phyloP scores from a whole-genome alignment of 2,329 filamentous ascomycete genomes.

The Fusarium irregulare region DNA sequence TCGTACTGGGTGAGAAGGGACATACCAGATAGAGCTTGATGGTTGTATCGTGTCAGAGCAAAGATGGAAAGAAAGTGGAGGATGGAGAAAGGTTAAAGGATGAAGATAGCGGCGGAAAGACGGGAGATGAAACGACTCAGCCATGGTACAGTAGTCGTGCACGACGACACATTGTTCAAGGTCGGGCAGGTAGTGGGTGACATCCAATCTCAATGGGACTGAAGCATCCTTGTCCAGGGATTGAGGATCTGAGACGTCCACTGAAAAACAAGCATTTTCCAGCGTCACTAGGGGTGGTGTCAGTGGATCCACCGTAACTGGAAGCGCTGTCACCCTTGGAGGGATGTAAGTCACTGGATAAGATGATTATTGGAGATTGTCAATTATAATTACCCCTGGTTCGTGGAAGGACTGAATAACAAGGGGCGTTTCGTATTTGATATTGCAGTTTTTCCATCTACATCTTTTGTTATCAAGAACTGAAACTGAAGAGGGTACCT shows the following conservation, averaged over 20 bases:
- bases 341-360: conserved; percentile 3
- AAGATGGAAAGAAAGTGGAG: conserved; percentile 1
- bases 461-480: not conserved
- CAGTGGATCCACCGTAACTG: conserved; percentile 15
- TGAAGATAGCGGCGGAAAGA: conserved; percentile 12
- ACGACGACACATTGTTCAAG: not conserved
- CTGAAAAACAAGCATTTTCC: conserved; percentile 38
- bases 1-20: not conserved
- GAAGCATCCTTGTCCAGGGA: conserved; percentile 34
- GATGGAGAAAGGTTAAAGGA: conserved; percentile 10
- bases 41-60: conserved; percentile 5
- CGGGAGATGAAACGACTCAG: conserved; percentile 34
- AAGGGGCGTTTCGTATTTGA: not conserved
- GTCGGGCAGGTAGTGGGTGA: conserved; percentile 20
- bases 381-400: not conserved
- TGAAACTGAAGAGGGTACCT: conserved; percentile 14
- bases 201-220: conserved; percentile 34
- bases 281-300: conserved; percentile 20
- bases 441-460: not conserved
- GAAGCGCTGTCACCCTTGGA: not conserved
- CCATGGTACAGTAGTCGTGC: conserved; percentile 10
- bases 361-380: not conserved
- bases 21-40: conserved; percentile 23
- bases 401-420: not conserved
- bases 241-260: conserved; percentile 26